Conservation (phyloP, 768 basidiomycete genomes). For the Hygrophorus russula region DNA sequence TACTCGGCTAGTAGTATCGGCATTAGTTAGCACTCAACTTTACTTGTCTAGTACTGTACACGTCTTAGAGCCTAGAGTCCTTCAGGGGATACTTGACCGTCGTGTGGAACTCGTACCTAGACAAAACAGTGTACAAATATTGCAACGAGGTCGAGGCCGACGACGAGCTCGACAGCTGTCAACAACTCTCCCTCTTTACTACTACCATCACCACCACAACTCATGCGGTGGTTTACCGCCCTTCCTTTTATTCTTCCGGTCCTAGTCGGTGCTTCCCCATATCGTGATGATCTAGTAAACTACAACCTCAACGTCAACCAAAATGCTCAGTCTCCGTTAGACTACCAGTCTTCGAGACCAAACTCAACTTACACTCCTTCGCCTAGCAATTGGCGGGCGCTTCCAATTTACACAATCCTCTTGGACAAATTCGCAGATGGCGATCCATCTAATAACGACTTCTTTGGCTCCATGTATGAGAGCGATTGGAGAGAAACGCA, state of each 20-base stretch:
- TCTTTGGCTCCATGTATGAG: conserved; percentile 69
- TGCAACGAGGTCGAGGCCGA: no score
- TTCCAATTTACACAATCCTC: conserved; percentile 74
- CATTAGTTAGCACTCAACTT: no score
- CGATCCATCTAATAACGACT: conserved; percentile 87
- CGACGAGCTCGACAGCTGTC: conserved; percentile 2
- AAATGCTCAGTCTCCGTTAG: conserved; percentile 50
- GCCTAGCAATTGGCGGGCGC: conserved; percentile 74
- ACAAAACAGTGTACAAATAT: no score
- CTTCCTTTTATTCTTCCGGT: conserved; percentile 26
- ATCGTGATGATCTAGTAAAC: conserved; percentile 48
- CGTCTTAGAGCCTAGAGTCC: no score
- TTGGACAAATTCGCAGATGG: conserved; percentile 94
- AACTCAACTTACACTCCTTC: conserved; percentile 67
- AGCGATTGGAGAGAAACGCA: conserved; percentile 84
- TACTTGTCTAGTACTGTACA: no score
- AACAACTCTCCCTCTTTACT: conserved; percentile 8
- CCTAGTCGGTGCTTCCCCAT: conserved; percentile 48
- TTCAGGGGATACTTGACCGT: no score
- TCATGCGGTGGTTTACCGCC: conserved; percentile 39
- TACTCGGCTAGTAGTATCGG: no score
- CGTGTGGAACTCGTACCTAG: no score
- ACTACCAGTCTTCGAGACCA: conserved; percentile 52
- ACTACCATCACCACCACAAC: neutral
- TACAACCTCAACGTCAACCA: conserved; percentile 78